Evolutionary conservation across 2,329 filamentous ascomycete species (phyloP), one percentile per base, ranked within the genome.

Genomic region (Monilinia polystroma): DNA sequence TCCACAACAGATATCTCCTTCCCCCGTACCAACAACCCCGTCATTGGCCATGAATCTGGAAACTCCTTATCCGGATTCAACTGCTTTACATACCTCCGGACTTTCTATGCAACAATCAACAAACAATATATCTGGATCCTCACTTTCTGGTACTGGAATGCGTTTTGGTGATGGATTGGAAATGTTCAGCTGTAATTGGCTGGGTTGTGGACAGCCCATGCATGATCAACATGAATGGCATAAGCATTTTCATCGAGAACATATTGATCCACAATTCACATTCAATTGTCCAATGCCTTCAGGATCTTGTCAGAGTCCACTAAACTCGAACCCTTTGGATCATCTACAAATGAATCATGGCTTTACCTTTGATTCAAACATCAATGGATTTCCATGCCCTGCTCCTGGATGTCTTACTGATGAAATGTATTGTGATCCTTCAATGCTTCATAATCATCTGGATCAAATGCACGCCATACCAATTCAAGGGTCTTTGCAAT

Each of bases 361-460:
- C 7, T 73, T 67, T 51, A 69, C 70, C n/a, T 74, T 74, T 41
- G 66, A 71, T 43, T 64, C 66, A 16, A 68, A 62, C 64, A 66
- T 66, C 16, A 69, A 70, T 55, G 65, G 57, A 7, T 70, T 71
- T 38, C 70, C 66, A 54, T 76, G 75, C 64, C 75, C 75, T 29
- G 73, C 70, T 66, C 70, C 72, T 12, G 64, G 64, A 43, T 75
- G 74, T 62, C 63, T 67, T 47, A 65, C 69, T 11, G 64, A 68
- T 49, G 67, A 72, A 45, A 69, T 68, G 29, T 72, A 68, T 62
- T 69, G 67, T 35, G 68, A 73, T 66, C 71, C 70, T 52, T 63
- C 68, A 23, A 72, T 69, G 68, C 69, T 76, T 58, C 74, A 76
- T 51, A 70, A 73, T 62, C 75, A 76, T 56, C 69, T 75, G 29